phyloP scores from a whole-genome alignment of 345 rosid species.

The Anastatica hierochuntica region DNA sequence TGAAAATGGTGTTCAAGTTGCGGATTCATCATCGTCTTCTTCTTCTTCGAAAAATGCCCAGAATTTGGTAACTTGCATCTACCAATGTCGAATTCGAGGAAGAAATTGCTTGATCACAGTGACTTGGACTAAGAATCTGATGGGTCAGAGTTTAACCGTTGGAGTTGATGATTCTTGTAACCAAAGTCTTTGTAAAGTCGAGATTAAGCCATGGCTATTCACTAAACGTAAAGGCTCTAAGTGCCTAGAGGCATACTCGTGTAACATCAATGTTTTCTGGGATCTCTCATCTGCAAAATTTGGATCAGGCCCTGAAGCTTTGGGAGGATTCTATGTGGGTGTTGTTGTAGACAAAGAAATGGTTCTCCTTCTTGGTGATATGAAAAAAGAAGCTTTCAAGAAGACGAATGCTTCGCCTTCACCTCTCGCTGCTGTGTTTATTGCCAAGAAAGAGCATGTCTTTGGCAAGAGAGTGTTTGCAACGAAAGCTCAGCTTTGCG shows the following conservation, averaged over 20 bases:
- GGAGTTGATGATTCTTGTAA: conserved; percentile 55
- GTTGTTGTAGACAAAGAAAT: conserved; percentile 53
- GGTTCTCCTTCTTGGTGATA: conserved; percentile 71
- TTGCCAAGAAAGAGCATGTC: conserved; percentile 69
- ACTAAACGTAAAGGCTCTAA: conserved; percentile 73
- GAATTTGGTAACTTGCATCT: conserved; percentile 66
- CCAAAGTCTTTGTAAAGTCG: conserved; percentile 67
- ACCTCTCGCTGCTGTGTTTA: conserved; percentile 34
- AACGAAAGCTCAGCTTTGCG: conserved; percentile 62
- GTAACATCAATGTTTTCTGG: conserved; percentile 53
- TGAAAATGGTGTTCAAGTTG: conserved; percentile 90
- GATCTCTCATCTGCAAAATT: conserved; percentile 70
- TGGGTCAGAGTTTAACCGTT: conserved; percentile 76
- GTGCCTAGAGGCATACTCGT: conserved; percentile 43
- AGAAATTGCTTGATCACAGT: conserved; percentile 58
- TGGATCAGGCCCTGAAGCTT: conserved; percentile 73
- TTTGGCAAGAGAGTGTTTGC: conserved; percentile 73
- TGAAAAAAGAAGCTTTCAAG: conserved; percentile 68
- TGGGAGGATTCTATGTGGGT: conserved; percentile 59
- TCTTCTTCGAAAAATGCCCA: conserved; percentile 49
- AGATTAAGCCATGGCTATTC: conserved; percentile 86
- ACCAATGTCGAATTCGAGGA: conserved; percentile 54
- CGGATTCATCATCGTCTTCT: conserved; percentile 73
- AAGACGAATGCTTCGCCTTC: conserved; percentile 33
- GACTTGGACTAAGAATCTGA: conserved; percentile 74